phyloP scores from a whole-genome alignment of 1,139 yeast genomes.

The Yamadazyma trypodendri region DNA sequence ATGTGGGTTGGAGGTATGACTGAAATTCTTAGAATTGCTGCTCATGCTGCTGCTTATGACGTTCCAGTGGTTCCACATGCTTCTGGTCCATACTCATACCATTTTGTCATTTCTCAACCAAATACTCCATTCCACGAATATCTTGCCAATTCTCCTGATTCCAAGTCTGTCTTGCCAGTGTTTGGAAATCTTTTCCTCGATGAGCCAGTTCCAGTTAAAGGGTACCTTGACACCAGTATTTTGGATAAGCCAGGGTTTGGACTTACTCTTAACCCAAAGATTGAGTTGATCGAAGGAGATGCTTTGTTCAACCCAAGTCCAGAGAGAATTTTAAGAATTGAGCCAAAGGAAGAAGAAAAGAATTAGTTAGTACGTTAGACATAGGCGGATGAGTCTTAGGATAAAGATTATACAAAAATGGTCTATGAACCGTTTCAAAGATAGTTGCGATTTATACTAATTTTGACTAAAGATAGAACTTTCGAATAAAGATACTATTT shows the following conservation, averaged over 20 bases:
- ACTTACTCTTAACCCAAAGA: constrained; percentile 40
- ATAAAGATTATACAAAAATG: too few species aligned
- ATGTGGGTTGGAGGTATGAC: constrained; percentile 56
- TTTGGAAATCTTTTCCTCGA: constrained; percentile 45
- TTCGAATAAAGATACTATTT: too few species aligned
- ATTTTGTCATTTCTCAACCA: constrained; percentile 46
- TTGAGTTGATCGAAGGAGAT: constrained; percentile 40
- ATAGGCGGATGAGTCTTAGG: too few species aligned
- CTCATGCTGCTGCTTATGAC: constrained; percentile 51
- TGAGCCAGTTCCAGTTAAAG: constrained; percentile 47
- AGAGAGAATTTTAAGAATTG: constrained; percentile 28
- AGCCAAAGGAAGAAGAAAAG: constrained; percentile 10
- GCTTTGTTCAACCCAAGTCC: constrained; percentile 36
- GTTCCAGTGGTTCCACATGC: constrained; percentile 54
- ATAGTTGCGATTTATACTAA: too few species aligned
- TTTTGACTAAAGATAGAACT: too few species aligned
- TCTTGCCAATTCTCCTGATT: constrained; percentile 49
- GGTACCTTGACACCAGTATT: constrained; percentile 33
- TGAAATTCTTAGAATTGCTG: constrained; percentile 43
- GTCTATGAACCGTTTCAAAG: too few species aligned
- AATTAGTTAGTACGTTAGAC: not conserved
- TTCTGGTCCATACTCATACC: constrained; percentile 50
- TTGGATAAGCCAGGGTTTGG: constrained; percentile 52
- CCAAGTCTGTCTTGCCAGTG: constrained; percentile 43
- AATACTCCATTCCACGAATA: constrained; percentile 54